These are phyloP conservation scores for Aspergillus flavus DNA, from an alignment of 2,329 filamentous ascomycete species.

Conservation along the genomic window DNA sequence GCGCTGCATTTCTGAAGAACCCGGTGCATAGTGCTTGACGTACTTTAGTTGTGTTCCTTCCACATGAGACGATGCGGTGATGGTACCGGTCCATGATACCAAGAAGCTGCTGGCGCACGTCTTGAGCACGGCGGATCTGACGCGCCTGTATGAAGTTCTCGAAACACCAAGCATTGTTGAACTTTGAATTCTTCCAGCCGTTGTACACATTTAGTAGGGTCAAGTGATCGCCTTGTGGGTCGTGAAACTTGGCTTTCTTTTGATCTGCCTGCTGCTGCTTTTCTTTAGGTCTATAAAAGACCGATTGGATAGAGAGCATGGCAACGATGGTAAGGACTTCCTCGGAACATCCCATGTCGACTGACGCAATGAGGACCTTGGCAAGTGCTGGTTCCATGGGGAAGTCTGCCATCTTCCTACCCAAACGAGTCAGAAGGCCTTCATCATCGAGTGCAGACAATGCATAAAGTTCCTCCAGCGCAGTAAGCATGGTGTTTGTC, in stretches of 20 bases:
- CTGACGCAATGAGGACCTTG: slow-evolving; percentile 85
- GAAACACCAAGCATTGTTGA: slow-evolving; percentile 87
- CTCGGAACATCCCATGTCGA: slow-evolving; percentile 86
- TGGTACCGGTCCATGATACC: slow-evolving; percentile 93
- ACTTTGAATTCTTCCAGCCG: slow-evolving; percentile 86
- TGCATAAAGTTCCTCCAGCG: slow-evolving; percentile 91
- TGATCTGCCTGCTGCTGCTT: slow-evolving; percentile 96
- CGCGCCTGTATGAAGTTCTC: slow-evolving; percentile 97
- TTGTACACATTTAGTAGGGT: slow-evolving; percentile 97
- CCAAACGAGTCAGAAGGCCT: slow-evolving; percentile 85
- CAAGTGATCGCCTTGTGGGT: slow-evolving; percentile 89
- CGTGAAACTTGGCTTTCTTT: slow-evolving; percentile 97
- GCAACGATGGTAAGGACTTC: slow-evolving; percentile 93
- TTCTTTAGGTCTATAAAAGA: slow-evolving; percentile 96
- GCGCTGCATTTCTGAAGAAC: slow-evolving; percentile 92
- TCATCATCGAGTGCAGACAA: slow-evolving; percentile 92
- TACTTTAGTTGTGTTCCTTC: slow-evolving; percentile 82
- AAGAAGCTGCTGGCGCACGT: slow-evolving; percentile 87
- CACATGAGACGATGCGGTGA: slow-evolving; percentile 80
- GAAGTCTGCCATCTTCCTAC: slow-evolving; percentile 97
- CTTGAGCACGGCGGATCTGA: slow-evolving; percentile 83
- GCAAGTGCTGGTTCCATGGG: slow-evolving; percentile 94
- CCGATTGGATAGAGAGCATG: slow-evolving; percentile 82
- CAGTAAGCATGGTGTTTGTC: slow-evolving; percentile 96
- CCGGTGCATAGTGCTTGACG: slow-evolving; percentile 87